These are phyloP conservation scores for Starmerella asiatica DNA, from an alignment of 805 yeast genomes.

Conservation along the genomic window DNA sequence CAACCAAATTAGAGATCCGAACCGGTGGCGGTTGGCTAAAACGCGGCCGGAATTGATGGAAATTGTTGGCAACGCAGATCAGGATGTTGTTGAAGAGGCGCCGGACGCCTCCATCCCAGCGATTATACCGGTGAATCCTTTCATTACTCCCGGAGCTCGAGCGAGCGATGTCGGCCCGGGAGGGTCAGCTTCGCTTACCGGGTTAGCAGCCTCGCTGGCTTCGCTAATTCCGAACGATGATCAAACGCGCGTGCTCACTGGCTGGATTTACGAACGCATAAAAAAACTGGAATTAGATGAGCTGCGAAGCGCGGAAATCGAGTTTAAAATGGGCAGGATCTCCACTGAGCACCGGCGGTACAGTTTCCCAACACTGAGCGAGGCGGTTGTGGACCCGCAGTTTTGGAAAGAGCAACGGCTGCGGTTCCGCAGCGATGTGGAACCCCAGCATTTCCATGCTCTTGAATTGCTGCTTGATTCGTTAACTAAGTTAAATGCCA, in stretches of 20 bases:
- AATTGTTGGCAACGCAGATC: not conserved
- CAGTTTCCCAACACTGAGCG: constrained; percentile 25
- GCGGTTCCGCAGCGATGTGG: constrained; percentile 23
- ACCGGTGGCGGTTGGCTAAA: constrained; percentile 6
- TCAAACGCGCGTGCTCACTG: constrained; percentile 64
- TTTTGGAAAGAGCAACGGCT: constrained; percentile 21
- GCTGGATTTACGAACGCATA: constrained; percentile 79
- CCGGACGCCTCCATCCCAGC: not conserved
- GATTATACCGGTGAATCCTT: not conserved
- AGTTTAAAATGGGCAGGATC: constrained; percentile 27
- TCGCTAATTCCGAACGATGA: constrained; percentile 71
- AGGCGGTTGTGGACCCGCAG: constrained; percentile 23
- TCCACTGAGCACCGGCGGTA: constrained; percentile 22
- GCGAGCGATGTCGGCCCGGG: constrained; percentile 17
- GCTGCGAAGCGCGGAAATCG: constrained; percentile 34
- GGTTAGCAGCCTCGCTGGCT: constrained; percentile 43
- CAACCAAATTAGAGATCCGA: constrained; percentile 12
- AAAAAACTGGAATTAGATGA: constrained; percentile 24
- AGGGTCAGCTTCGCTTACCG: constrained; percentile 23
- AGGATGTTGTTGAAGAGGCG: not conserved
- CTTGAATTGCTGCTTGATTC: constrained; percentile 18
- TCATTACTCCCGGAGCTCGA: constrained; percentile 1
- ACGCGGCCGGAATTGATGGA: constrained; percentile 14
- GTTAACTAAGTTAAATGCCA: constrained; percentile 9
- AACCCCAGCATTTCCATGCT: constrained; percentile 18